Percentiles rank a stretch among this genome's conserved stretches.
Evolutionary conservation across 2,329 filamentous ascomycete genomes (phyloP).

Genomic region (Aschersonia sp.): DNA sequence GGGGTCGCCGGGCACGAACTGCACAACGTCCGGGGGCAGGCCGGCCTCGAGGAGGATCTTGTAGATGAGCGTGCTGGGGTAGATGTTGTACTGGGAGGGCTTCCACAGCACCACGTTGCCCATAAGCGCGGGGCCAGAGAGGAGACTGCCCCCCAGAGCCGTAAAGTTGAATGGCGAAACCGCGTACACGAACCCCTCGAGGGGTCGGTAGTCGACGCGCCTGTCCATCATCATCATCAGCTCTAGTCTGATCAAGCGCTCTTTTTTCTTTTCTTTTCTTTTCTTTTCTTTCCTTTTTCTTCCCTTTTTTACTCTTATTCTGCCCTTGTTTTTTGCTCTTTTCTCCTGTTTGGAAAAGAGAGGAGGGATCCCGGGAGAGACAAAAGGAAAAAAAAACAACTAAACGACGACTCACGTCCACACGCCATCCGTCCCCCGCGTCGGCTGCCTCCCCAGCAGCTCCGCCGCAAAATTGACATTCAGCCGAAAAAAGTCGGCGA

Average conservation of each 20-base stretch:
- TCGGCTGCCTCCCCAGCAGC: constrained; percentile 75
- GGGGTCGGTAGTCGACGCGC: constrained; percentile 71
- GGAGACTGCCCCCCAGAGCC: constrained; percentile 79
- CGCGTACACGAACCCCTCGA: constrained; percentile 93
- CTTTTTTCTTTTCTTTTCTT: too few relatives aligned
- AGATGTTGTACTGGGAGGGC: constrained; percentile 77
- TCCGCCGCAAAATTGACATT: constrained; percentile 91
- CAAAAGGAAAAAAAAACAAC: too few relatives aligned
- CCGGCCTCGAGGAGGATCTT: constrained; percentile 84
- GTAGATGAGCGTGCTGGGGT: constrained; percentile 84
- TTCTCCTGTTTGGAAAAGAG: too few relatives aligned
- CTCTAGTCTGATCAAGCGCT: too few relatives aligned
- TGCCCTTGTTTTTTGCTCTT: too few relatives aligned
- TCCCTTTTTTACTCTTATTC: too few relatives aligned
- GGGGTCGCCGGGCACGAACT: constrained; percentile 83
- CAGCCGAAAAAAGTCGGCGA: constrained; percentile 86
- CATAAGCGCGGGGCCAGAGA: constrained; percentile 70
- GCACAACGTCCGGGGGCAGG: constrained; percentile 76
- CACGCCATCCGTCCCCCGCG: constrained; percentile 66
- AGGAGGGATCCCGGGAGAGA: too few relatives aligned
- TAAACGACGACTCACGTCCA: constrained; percentile 32
- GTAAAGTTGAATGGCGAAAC: constrained; percentile 96
- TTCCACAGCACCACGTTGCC: constrained; percentile 97
- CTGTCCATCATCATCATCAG: constrained; percentile 28
- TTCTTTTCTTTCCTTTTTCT: too few relatives aligned